Conservation (phyloP, 345 rosid genomes). For the Populus davidiana region DNA sequence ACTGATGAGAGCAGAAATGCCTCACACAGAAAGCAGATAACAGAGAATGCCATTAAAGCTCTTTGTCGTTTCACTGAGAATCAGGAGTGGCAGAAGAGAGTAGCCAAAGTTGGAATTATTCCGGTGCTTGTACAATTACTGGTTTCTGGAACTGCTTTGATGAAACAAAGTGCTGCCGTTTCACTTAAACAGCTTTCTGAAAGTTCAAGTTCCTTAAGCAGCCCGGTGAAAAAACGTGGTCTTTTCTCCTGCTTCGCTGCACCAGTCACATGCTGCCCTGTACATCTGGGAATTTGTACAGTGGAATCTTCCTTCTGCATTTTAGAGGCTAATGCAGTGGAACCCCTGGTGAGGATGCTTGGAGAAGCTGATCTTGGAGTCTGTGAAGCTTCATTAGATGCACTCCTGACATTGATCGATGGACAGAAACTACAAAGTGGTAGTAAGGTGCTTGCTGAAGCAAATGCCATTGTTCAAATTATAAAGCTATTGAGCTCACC, state of each 20-base stretch:
- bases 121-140: slow-evolving; percentile 16
- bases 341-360: slow-evolving; percentile 20
- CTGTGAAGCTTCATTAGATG: slow-evolving; percentile 29
- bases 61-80: slow-evolving; percentile 30
- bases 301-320: slow-evolving; percentile 34
- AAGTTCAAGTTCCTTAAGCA: slow-evolving; percentile 26
- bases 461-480: slow-evolving; percentile 23
- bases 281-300: slow-evolving; percentile 25
- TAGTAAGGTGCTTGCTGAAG: slow-evolving; percentile 18
- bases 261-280: slow-evolving; percentile 19
- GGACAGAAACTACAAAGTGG: slow-evolving; percentile 22
- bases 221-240: slow-evolving; percentile 6
- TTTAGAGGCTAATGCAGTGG: slow-evolving; percentile 24
- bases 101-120: slow-evolving; percentile 18
- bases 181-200: slow-evolving; percentile 33
- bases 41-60: slow-evolving; percentile 25
- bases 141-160: slow-evolving; percentile 24
- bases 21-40: slow-evolving; percentile 5
- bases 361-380: slow-evolving; percentile 21
- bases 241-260: slow-evolving; percentile 20
- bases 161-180: slow-evolving; percentile 27
- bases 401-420: slow-evolving; percentile 28
- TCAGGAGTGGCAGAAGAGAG: slow-evolving; percentile 27
- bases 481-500: slow-evolving; percentile 23
- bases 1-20: slow-evolving; percentile 12